Conservation (phyloP, 2,329 filamentous ascomycete species). For the Colletotrichum musicola region DNA sequence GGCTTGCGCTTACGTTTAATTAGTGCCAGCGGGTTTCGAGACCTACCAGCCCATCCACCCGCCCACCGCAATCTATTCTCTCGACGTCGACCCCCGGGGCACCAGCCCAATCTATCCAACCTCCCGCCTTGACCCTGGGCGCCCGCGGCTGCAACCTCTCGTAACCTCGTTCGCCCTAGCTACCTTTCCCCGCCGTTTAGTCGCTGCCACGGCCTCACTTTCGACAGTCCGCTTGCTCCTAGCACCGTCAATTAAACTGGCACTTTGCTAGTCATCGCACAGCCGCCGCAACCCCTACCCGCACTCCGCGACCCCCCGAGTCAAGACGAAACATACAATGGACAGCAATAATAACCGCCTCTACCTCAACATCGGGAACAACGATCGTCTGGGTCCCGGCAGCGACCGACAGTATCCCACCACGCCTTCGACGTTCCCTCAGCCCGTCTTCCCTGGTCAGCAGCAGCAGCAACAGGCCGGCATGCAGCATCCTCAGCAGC, state of each 20-base stretch:
- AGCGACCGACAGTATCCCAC: conserved; percentile 82
- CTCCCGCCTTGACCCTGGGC: conserved; percentile 35
- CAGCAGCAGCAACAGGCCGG: conserved; percentile 55
- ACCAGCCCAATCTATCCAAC: conserved; percentile 34
- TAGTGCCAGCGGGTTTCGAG: conserved; percentile 29
- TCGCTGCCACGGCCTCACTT: conserved; percentile 3
- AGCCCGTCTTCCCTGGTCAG: conserved; percentile 76
- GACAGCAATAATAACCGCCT: conserved; percentile 71
- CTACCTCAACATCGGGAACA: conserved; percentile 76
- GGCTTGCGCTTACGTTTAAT: conserved; percentile 28
- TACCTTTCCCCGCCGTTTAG: conserved; percentile 31
- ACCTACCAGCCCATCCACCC: conserved; percentile 25
- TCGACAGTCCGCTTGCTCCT: neutral
- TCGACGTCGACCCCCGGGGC: conserved; percentile 28
- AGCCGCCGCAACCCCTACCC: conserved; percentile 22
- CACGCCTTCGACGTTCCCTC: conserved; percentile 95
- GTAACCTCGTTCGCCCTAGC: conserved; percentile 7
- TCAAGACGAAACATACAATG: conserved; percentile 54
- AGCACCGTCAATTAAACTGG: conserved; percentile 27
- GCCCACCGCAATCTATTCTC: conserved; percentile 36
- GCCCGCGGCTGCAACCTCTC: conserved; percentile 33
- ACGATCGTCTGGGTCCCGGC: conserved; percentile 70
- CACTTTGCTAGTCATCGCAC: conserved; percentile 35
- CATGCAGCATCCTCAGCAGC: conserved; percentile 46
- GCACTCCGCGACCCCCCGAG: conserved; percentile 24